Evolutionary conservation across 2,329 filamentous ascomycete species (phyloP).

Genomic region (Fusarium sp.): DNA sequence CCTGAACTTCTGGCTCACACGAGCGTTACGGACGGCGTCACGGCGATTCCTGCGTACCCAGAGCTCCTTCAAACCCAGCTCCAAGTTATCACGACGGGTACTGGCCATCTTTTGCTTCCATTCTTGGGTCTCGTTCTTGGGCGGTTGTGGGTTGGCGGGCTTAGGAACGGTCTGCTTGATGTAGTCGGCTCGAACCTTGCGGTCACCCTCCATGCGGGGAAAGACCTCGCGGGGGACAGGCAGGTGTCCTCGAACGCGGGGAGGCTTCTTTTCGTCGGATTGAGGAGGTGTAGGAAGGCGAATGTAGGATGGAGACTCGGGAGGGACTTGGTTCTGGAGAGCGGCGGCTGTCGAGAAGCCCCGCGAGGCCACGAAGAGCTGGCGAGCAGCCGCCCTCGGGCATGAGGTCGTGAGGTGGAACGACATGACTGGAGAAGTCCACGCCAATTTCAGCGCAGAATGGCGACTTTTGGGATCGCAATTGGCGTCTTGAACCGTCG

Average conservation of each 20-base stretch:
- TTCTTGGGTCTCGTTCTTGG: conserved; percentile 54
- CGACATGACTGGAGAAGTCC: conserved; percentile 44
- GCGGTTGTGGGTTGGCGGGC: conserved; percentile 57
- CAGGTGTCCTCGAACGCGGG: conserved; percentile 78
- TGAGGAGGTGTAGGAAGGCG: conserved; percentile 83
- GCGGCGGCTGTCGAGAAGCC: conserved; percentile 52
- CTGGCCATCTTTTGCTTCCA: conserved; percentile 83
- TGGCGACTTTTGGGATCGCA: conserved; percentile 27
- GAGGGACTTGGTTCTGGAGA: conserved; percentile 72
- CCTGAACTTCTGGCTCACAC: conserved; percentile 61
- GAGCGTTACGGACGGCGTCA: conserved; percentile 50
- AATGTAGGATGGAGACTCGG: conserved; percentile 90
- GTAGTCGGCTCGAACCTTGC: conserved; percentile 73
- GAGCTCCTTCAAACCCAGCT: conserved; percentile 76
- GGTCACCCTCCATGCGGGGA: conserved; percentile 63
- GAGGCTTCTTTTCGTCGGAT: conserved; percentile 63
- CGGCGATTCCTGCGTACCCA: conserved; percentile 70
- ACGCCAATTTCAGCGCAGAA: conserved; percentile 19
- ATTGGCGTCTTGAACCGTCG: conserved; percentile 34
- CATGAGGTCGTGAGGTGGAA: conserved; percentile 39
- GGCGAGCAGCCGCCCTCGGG: conserved; percentile 43
- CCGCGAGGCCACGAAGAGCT: conserved; percentile 43
- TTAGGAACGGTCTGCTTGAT: conserved; percentile 68
- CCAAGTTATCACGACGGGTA: conserved; percentile 77
- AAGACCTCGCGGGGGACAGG: conserved; percentile 89